Evolutionary conservation across 805 yeast species (phyloP).

Genomic region (Saccharomycopsis sp.): DNA sequence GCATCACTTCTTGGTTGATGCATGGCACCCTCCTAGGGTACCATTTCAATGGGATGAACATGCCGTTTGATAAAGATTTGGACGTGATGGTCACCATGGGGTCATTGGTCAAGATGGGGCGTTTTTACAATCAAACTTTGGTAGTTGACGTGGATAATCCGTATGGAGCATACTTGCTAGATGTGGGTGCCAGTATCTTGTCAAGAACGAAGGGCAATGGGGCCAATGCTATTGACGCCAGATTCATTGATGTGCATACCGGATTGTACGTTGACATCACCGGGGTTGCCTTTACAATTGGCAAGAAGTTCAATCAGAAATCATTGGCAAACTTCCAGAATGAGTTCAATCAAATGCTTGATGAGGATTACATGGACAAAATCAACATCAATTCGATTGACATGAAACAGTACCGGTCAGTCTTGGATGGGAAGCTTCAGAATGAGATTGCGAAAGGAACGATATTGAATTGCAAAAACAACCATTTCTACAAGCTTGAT

Average conservation of each 20-base stretch:
- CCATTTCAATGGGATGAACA: conserved; percentile 50
- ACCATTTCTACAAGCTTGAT: conserved; percentile 41
- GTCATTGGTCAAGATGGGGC: conserved; percentile 37
- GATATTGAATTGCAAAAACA: conserved; percentile 48
- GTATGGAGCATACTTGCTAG: conserved; percentile 43
- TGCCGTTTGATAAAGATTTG: conserved; percentile 62
- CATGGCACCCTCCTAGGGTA: conserved; percentile 58
- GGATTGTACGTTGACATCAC: conserved; percentile 70
- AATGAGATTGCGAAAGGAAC: conserved; percentile 26
- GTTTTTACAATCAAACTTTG: conserved; percentile 36
- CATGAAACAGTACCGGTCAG: conserved; percentile 2
- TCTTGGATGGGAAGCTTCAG: conserved; percentile 26
- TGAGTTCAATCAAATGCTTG: conserved; percentile 10
- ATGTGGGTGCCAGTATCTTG: conserved; percentile 38
- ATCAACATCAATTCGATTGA: neutral
- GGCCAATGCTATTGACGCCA: conserved; percentile 55
- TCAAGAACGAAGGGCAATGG: conserved; percentile 50
- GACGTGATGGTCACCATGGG: conserved; percentile 52
- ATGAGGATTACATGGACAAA: conserved; percentile 4
- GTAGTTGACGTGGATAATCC: conserved; percentile 32
- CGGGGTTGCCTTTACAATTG: conserved; percentile 34
- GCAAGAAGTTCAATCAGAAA: conserved; percentile 2
- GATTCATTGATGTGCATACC: conserved; percentile 60
- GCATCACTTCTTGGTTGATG: conserved; percentile 49
- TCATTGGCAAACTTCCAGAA: neutral